Conservation (phyloP, 495 filamentous ascomycete genomes). For the Friedmanniomyces simplex region DNA sequence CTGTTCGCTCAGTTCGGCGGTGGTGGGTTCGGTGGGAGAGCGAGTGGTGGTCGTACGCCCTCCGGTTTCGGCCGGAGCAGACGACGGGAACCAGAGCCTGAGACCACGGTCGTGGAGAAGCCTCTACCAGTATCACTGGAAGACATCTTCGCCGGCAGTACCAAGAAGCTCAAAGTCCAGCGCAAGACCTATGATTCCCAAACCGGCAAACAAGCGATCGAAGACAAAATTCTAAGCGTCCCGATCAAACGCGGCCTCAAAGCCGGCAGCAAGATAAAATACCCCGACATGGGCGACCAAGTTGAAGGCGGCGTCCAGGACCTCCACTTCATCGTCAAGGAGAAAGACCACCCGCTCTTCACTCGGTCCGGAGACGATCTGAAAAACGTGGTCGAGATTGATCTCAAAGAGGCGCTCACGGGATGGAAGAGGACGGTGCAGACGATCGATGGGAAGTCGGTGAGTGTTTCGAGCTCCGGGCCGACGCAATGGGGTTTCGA, state of each 20-base stretch:
- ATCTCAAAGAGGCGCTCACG: constrained; percentile 92
- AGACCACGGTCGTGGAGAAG: constrained; percentile 82
- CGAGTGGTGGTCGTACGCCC: constrained; percentile 36
- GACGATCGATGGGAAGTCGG: constrained; percentile 86
- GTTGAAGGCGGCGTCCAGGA: constrained; percentile 97
- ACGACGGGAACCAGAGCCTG: constrained; percentile 47
- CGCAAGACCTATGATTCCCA: constrained; percentile 78
- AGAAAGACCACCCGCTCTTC: constrained; percentile 80
- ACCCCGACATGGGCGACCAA: constrained; percentile 89
- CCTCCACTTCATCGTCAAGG: constrained; percentile 83
- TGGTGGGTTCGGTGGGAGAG: constrained; percentile 17
- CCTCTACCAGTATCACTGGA: constrained; percentile 73
- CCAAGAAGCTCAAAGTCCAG: constrained; percentile 97
- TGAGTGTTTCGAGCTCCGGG: constrained; percentile 63
- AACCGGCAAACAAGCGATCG: constrained; percentile 68
- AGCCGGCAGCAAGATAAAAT: constrained; percentile 95
- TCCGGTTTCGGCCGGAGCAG: constrained; percentile 31
- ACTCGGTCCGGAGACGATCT: constrained; percentile 81
- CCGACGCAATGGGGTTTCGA: constrained; percentile 73
- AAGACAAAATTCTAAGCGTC: constrained; percentile 85
- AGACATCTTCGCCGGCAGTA: constrained; percentile 71
- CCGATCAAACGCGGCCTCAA: constrained; percentile 91
- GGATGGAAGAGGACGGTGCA: constrained; percentile 82
- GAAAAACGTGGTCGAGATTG: constrained; percentile 60
- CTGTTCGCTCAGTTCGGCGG: constrained; percentile 12